These are phyloP conservation scores for Macrophomina tecta DNA, from an alignment of 2,329 filamentous ascomycete species.

Conservation along the genomic window DNA sequence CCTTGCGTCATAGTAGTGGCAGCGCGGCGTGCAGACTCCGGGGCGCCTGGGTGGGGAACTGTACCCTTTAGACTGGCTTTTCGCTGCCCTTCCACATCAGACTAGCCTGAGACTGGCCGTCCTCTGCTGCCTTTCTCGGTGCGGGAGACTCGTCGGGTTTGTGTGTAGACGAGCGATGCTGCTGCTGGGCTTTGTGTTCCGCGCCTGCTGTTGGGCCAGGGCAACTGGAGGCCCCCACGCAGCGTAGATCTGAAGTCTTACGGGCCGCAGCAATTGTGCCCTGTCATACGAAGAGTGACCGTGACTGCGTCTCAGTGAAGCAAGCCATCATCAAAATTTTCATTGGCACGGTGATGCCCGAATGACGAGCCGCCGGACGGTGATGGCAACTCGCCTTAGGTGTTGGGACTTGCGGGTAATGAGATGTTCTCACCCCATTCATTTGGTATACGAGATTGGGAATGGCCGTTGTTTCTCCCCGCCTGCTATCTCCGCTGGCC, in stretches of 20 bases:
- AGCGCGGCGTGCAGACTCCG: neutral
- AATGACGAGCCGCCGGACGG: too few species aligned
- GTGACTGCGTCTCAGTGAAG: too few species aligned
- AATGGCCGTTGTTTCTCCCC: too few species aligned
- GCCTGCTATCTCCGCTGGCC: too few species aligned
- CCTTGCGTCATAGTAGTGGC: conserved; percentile 2
- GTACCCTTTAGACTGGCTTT: neutral
- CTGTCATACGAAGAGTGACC: too few species aligned
- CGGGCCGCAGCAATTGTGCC: too few species aligned
- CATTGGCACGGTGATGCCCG: too few species aligned
- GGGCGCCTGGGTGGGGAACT: conserved; percentile 15
- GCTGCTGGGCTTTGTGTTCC: neutral
- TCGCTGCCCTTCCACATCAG: conserved; percentile 5
- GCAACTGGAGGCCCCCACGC: too few species aligned
- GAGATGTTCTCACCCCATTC: neutral
- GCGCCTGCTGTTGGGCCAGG: too few species aligned
- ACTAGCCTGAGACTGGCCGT: neutral
- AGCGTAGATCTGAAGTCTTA: too few species aligned
- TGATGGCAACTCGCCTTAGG: neutral
- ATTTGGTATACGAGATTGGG: too few species aligned
- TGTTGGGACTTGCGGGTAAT: neutral
- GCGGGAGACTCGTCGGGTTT: neutral
- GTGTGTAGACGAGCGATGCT: neutral
- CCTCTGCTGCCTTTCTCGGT: neutral
- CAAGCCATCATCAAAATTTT: too few species aligned